Evolutionary conservation across 176 grass and related monocot genomes (phyloP), one percentile per base, ranked within the genome.

Genomic region (Aegilops sharonensis): DNA sequence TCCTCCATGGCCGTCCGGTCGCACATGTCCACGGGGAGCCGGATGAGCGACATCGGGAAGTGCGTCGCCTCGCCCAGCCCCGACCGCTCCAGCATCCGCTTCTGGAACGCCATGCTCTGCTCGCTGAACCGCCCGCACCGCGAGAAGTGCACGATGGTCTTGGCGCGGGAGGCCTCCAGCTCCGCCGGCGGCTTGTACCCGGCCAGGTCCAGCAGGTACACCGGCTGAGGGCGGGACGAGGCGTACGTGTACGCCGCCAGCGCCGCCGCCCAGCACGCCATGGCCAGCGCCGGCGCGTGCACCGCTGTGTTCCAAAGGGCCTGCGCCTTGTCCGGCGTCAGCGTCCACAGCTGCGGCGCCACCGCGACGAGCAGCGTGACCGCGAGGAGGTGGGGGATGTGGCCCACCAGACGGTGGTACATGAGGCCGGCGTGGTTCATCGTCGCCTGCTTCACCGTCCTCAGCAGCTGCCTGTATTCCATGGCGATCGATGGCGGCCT

Each of bases 51-150:
- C 77, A 68, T 80, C 11, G 95, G 93, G 68, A 98, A 95, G 91
- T 98, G 91, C 3, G 95, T 92, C 3, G 32, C 69, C 78, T 98
- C 95, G 0, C 95, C 95, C 8, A 95, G 78, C 4, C 95, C 95
- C 6, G 93, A 93, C 64, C 95, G 85, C 86, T 98, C 95, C 68
- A 98, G 79, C 90, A 98, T 98, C 90, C 87, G 87, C 72, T 89
- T 90, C 87, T 98, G 95, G 90, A 98, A 98, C 42, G 89, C 85
- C 88, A 98, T 73, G 86, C 89, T 94, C 87, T 92, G 86, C 13
- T 88, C 88, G 78, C 56, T 62, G 83, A 95, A 94, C 23, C 40
- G 27, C 1, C 95, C 91, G 64, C 85, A 92, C 6, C 42, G 71
- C 1, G 47, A 20, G 76, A 98, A 95, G 86, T 95, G 95, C 5